A percentile compares a stretch with the other conserved stretches of the same genome.
Conservation (phyloP, 108 stramenopile genomes). For the Asterionellopsis glacialis region DNA sequence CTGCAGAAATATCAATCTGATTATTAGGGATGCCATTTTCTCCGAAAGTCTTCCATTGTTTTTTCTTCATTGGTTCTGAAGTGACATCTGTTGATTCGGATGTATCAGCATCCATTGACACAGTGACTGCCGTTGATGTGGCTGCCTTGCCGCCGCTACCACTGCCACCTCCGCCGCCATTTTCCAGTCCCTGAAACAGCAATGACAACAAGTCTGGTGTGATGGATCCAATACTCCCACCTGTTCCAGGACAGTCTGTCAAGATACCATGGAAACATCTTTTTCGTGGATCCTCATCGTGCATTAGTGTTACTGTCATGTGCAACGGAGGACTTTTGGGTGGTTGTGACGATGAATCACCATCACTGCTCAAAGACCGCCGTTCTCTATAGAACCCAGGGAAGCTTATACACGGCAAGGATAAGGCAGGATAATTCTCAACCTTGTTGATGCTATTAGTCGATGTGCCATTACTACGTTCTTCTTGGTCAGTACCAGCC, state of each 20-base stretch:
- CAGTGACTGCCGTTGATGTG: no score
- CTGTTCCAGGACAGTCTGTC: conserved; percentile 56
- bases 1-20: no score
- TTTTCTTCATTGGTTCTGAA: no score
- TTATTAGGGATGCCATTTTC: no score
- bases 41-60: no score
- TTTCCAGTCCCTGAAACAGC: neutral
- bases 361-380: conserved; percentile 7
- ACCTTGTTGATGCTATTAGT: neutral
- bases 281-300: conserved; percentile 58
- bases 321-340: conserved; percentile 20
- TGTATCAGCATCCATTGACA: no score
- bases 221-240: conserved; percentile 53
- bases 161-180: no score
- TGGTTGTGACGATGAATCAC: conserved; percentile 18
- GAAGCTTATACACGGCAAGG: conserved; percentile 44
- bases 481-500: conserved; percentile 8
- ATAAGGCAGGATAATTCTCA: conserved; percentile 17
- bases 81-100: no score
- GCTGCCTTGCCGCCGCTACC: no score
- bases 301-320: conserved; percentile 56
- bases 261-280: conserved; percentile 77
- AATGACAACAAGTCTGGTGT: conserved; percentile 55
- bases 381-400: conserved; percentile 3
- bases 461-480: neutral